Conservation (phyloP, 768 basidiomycete genomes). For the Boletus subcaerulescens region DNA sequence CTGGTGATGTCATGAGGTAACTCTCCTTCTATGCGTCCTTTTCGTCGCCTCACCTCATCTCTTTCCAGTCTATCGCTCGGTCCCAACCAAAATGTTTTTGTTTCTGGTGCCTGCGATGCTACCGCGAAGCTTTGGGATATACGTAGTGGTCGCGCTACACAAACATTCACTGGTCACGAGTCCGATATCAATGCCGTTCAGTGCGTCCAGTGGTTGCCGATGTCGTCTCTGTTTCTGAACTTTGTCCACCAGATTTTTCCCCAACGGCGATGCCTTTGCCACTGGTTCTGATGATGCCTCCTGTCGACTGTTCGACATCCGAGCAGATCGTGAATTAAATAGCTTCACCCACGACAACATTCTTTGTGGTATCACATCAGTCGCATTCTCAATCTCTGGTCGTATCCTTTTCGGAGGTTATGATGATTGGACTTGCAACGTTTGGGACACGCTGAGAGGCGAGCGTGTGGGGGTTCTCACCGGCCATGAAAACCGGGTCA, state of each 20-base stretch:
- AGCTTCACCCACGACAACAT: slow-evolving; percentile 98
- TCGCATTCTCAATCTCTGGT: slow-evolving; percentile 97
- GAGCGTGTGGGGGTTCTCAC: slow-evolving; percentile 97
- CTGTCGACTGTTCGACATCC: slow-evolving; percentile 95
- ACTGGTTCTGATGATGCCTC: slow-evolving; percentile 99
- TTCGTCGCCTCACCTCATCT: slow-evolving; percentile 8
- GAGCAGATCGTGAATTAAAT: slow-evolving; percentile 96
- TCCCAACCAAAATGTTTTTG: slow-evolving; percentile 91
- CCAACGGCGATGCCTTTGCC: slow-evolving; percentile 98
- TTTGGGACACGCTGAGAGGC: slow-evolving; percentile 98
- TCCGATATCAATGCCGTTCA: slow-evolving; percentile 99
- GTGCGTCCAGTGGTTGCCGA: slow-evolving; percentile 48
- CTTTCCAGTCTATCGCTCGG: slow-evolving; percentile 80
- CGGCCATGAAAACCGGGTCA: slow-evolving; percentile 97
- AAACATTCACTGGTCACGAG: slow-evolving; percentile 98
- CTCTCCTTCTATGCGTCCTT: not conserved
- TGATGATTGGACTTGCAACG: slow-evolving; percentile 99
- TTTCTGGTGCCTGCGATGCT: slow-evolving; percentile 99
- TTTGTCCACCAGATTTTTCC: slow-evolving; percentile 79
- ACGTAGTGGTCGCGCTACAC: slow-evolving; percentile 93
- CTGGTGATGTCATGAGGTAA: slow-evolving; percentile 99
- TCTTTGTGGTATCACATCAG: slow-evolving; percentile 97
- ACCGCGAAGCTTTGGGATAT: slow-evolving; percentile 99
- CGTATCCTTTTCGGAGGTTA: slow-evolving; percentile 98
- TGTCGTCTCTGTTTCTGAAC: slow-evolving; percentile 5